Percentiles rank a stretch among this genome's conserved stretches.
phyloP scores from a whole-genome alignment of 495 filamentous ascomycete species.

The Darksidea phi region DNA sequence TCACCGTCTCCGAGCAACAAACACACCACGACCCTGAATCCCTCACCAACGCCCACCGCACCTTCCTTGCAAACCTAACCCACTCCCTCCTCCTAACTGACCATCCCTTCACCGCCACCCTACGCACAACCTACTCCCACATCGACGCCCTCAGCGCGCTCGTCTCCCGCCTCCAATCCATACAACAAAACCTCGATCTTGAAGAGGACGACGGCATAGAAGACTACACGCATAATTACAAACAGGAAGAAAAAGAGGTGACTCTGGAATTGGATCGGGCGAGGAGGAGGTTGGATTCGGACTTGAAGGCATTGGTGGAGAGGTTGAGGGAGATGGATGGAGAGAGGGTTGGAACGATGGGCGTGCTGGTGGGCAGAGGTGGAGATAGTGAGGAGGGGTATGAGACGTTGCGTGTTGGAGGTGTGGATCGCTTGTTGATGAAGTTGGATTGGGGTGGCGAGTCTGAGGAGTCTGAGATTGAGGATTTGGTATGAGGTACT shows the following conservation, averaged over 20 bases:
- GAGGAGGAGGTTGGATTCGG: conserved; percentile 54
- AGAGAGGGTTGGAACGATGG: conserved; percentile 38
- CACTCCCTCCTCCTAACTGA: conserved; percentile 71
- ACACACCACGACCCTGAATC: conserved; percentile 72
- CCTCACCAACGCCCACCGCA: conserved; percentile 72
- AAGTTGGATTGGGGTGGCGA: conserved; percentile 69
- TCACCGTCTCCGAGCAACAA: conserved; percentile 7
- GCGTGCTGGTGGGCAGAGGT: conserved; percentile 17
- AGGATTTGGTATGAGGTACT: conserved; percentile 22
- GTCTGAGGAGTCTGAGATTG: conserved; percentile 24
- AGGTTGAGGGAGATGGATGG: conserved; percentile 61
- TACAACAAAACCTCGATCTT: conserved; percentile 72
- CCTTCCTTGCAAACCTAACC: conserved; percentile 66
- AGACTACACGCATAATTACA: conserved; percentile 68
- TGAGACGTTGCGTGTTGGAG: conserved; percentile 63
- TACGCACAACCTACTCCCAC: conserved; percentile 68
- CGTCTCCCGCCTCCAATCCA: conserved; percentile 64
- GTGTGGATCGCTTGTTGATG: conserved; percentile 79
- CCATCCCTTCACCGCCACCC: conserved; percentile 62
- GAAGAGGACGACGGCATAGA: conserved; percentile 76
- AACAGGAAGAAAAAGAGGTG: conserved; percentile 64
- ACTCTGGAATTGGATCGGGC: conserved; percentile 56
- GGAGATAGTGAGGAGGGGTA: conserved; percentile 49
- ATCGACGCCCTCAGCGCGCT: conserved; percentile 77
- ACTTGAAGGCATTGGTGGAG: conserved; percentile 62